Evolutionary conservation across 805 yeast genomes (phyloP).

Genomic region (Myxozyma neotropica): DNA sequence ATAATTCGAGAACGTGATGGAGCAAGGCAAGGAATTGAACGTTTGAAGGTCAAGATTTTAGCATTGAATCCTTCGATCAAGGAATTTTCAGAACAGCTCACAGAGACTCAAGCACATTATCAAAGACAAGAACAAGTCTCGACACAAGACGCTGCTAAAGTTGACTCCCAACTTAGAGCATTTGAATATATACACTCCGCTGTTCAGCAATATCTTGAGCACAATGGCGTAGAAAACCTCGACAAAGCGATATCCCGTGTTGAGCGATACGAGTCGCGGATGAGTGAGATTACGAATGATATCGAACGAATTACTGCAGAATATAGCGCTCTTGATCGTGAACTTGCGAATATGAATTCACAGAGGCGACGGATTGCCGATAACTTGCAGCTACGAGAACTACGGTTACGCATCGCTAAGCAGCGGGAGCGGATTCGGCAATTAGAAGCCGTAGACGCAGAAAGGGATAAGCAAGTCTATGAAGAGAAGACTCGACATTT

Average conservation of each 20-base stretch:
- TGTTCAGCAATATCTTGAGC: not conserved
- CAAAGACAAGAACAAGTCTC: slow-evolving; percentile 30
- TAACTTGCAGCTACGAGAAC: slow-evolving; percentile 59
- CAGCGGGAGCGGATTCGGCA: slow-evolving; percentile 48
- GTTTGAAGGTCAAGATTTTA: slow-evolving; percentile 40
- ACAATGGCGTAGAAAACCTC: slow-evolving; percentile 35
- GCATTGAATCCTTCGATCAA: slow-evolving; percentile 12
- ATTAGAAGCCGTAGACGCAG: slow-evolving; percentile 61
- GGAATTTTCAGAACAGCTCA: slow-evolving; percentile 6
- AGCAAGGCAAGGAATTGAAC: slow-evolving; percentile 39
- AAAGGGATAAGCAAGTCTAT: slow-evolving; percentile 60
- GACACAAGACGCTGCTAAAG: not conserved
- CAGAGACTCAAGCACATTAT: slow-evolving; percentile 13
- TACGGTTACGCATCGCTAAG: slow-evolving; percentile 46
- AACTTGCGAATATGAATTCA: slow-evolving; percentile 39
- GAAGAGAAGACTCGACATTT: slow-evolving; percentile 59
- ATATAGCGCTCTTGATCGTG: slow-evolving; percentile 39
- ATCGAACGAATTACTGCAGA: slow-evolving; percentile 33
- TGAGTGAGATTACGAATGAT: slow-evolving; percentile 34
- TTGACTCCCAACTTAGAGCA: slow-evolving; percentile 3
- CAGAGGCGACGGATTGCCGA: slow-evolving; percentile 64
- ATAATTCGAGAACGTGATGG: slow-evolving; percentile 42
- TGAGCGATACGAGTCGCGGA: slow-evolving; percentile 34
- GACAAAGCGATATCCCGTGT: slow-evolving; percentile 44
- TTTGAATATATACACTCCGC: slow-evolving; percentile 15